A percentile compares a stretch with the other conserved stretches of the same genome.
Conservation (phyloP, 257 asterid genomes). For the Osmanthus fragrans region DNA sequence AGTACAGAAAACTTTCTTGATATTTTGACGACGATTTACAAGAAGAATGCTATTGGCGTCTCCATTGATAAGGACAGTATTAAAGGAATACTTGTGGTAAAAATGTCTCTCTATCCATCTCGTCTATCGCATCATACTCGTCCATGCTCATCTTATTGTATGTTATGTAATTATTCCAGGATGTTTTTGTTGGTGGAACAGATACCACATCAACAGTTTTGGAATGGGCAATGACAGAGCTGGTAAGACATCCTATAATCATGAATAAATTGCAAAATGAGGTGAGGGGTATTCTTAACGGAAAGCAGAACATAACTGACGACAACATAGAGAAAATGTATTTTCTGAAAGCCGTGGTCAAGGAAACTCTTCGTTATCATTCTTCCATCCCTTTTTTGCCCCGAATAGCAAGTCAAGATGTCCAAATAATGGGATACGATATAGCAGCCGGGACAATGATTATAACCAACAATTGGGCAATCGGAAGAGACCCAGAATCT, state of each 20-base stretch:
- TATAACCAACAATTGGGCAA: not conserved
- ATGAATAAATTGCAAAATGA: conserved; percentile 13
- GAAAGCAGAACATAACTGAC: not conserved
- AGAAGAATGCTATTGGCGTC: not conserved
- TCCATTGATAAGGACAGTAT: not conserved
- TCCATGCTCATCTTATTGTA: not conserved
- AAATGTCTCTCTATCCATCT: not conserved
- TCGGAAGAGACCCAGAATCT: not conserved
- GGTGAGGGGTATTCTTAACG: conserved; percentile 1
- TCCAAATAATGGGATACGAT: not conserved
- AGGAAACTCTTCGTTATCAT: conserved; percentile 17
- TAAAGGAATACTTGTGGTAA: not conserved
- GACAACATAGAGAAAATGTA: conserved; percentile 12
- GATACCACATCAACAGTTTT: conserved; percentile 21
- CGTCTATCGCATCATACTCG: no score
- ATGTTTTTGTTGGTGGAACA: not conserved
- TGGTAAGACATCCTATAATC: conserved; percentile 1
- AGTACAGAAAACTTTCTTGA: not conserved
- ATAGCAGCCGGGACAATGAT: not conserved
- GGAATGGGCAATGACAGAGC: conserved; percentile 29
- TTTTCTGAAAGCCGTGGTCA: conserved; percentile 19
- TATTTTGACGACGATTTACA: not conserved
- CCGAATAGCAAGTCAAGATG: not conserved
- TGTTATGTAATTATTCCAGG: not conserved
- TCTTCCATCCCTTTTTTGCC: not conserved